Base-by-base conservation (phyloP, 2,329 filamentous ascomycete genomes). In the Aspergillus glaucus region DNA sequence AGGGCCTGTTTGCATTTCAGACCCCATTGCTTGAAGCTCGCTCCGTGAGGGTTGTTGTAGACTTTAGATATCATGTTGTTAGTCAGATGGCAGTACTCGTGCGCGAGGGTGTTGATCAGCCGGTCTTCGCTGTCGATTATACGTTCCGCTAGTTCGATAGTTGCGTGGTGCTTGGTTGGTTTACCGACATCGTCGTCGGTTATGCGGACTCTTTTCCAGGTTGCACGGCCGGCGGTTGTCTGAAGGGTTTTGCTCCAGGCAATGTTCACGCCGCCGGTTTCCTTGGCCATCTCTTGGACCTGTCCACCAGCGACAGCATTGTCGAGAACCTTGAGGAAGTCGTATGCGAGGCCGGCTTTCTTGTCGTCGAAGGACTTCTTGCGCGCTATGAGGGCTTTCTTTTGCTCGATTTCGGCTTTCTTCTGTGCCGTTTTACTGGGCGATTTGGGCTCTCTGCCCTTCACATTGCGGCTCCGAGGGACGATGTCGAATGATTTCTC, bases 11-110 rank as follows among this genome's bases (percentile, higher is more conserved):
- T 68, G 53, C 69, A 74, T 46, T 65, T 68, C 7, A 52, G 53
- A 1, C 68, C 72, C 81, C 89, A 95, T 1, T 69, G 63, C 67
- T 94, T 91, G 77, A 96, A 96, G 59, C 88, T 86, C 10, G 80
- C 78, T 19, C 91, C 91, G 64, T 96, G 91, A 0, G 90, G 88
- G 52, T 87, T 85, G 48, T 82, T 84, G 40, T 81, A 84, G 32
- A 91, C 74, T 32, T 84, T 82, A 44, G 79, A 85, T 54, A 97
- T 75, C 82, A 97, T 94, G 67, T 92, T 96, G 60, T 90, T 95
- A 40, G 88, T 85, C 1, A 97, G 74, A 63, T 98, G 93, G 67
- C 93, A 97, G 73, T 93, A 97, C 61, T 98, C 93, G 66, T 98
- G 93, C 0, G 92, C 89, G n/a, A 97, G 72, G 0, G 93, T 90